Conservation (phyloP, 1,139 yeast species). For the Meyerozyma athensensis region DNA sequence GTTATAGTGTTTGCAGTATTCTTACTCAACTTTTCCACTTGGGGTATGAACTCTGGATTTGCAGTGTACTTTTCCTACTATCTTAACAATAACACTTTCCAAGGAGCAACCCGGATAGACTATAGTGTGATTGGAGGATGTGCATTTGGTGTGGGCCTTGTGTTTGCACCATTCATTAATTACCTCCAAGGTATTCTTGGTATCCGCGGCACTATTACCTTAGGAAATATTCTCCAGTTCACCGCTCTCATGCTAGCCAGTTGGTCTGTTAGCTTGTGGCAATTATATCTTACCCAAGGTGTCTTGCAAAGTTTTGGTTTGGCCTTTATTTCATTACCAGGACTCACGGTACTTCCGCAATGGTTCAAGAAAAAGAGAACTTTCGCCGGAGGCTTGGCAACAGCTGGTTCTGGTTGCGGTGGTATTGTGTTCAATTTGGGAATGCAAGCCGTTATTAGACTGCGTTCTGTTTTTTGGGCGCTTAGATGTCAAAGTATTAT, state of each 20-base stretch:
- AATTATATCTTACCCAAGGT: conserved; percentile 49
- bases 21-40: conserved; percentile 40
- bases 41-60: conserved; percentile 53
- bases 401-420: conserved; percentile 61
- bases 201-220: conserved; percentile 26
- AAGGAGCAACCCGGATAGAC: conserved; percentile 39
- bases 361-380: conserved; percentile 54
- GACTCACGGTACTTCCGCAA: conserved; percentile 50
- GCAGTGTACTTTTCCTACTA: conserved; percentile 50
- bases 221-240: conserved; percentile 48
- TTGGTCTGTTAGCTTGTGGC: conserved; percentile 47
- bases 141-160: conserved; percentile 34
- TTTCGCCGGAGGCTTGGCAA: conserved; percentile 52
- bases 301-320: conserved; percentile 47
- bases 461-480: conserved; percentile 34
- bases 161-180: conserved; percentile 38
- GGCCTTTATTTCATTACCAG: conserved; percentile 41
- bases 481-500: conserved; percentile 32
- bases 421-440: conserved; percentile 43
- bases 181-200: conserved; percentile 38
- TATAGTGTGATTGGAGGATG: conserved; percentile 40
- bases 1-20: conserved; percentile 38
- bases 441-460: conserved; percentile 23
- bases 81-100: conserved; percentile 27
- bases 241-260: conserved; percentile 52